Conservation (phyloP, 1,284 basidiomycete species). For the Rhodotorula sp. region DNA sequence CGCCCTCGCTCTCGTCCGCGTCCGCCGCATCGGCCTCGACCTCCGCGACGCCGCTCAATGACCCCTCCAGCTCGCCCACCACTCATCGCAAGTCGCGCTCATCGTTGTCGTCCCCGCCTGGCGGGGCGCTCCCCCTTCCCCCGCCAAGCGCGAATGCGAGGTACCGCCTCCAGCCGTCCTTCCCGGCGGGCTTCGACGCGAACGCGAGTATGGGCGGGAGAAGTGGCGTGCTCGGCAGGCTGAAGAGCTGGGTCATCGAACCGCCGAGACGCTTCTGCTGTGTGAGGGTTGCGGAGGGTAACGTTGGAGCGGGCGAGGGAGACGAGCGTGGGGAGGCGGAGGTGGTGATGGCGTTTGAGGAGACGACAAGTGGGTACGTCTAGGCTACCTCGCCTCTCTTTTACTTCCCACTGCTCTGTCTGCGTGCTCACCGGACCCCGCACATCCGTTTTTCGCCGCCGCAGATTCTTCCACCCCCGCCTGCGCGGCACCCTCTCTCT, state of each 20-base stretch:
- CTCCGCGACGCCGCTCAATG: neutral
- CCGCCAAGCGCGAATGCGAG: neutral
- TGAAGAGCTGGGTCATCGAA: slow-evolving; percentile 5
- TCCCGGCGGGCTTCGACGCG: neutral
- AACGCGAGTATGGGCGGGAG: neutral
- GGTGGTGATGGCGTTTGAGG: slow-evolving; percentile 14
- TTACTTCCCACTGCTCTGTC: neutral
- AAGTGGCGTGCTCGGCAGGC: neutral
- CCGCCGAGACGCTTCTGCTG: slow-evolving; percentile 15
- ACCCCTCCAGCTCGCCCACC: neutral
- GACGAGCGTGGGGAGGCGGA: no score
- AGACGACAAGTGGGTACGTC: slow-evolving; percentile 5
- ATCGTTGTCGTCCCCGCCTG: neutral
- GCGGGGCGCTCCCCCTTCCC: neutral
- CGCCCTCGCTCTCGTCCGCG: neutral
- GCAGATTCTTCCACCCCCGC: slow-evolving; percentile 15
- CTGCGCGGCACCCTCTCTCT: slow-evolving; percentile 13
- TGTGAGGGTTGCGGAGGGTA: neutral
- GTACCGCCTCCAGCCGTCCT: neutral
- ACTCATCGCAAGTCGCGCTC: neutral
- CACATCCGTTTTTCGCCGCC: no score
- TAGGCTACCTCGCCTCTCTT: no score
- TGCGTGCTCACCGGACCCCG: neutral
- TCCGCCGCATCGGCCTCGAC: neutral
- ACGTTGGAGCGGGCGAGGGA: no score